A percentile compares a stretch with the other conserved stretches of the same genome.
Conservation (phyloP, 2,329 filamentous ascomycete species). For the Calonectria pseudoturangicola region DNA sequence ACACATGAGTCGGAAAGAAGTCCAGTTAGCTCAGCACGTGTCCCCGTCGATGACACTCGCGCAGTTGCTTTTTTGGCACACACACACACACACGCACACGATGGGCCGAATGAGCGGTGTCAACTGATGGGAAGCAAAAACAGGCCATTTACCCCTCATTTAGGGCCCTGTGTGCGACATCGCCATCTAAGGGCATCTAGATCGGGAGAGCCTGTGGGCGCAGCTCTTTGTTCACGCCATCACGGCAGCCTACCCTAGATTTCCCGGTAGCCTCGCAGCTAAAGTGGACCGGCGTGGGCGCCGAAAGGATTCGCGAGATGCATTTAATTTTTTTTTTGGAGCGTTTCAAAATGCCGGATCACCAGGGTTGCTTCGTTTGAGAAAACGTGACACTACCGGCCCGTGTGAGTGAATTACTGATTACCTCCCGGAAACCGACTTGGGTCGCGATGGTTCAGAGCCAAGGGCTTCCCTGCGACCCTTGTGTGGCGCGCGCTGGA, state of each 20-base stretch:
- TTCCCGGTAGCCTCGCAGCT: slow-evolving; percentile 11
- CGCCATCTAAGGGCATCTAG: not conserved
- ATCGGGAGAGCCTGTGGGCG: not conserved
- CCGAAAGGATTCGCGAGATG: slow-evolving; percentile 17
- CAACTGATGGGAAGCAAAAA: slow-evolving; percentile 3
- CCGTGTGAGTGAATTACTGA: slow-evolving; percentile 9
- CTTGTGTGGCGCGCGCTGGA: not conserved
- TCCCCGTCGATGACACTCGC: not conserved
- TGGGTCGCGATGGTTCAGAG: slow-evolving; percentile 10
- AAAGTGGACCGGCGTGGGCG: not conserved
- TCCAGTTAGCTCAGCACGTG: slow-evolving; percentile 1
- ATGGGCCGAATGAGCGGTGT: slow-evolving; percentile 6
- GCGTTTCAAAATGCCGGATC: slow-evolving; percentile 23
- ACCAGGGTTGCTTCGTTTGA: slow-evolving; percentile 19
- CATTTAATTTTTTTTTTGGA: not conserved
- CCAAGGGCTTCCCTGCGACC: slow-evolving; percentile 12
- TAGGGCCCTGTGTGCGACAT: not conserved
- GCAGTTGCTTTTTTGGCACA: not conserved
- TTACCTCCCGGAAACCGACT: not conserved
- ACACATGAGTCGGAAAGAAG: not conserved
- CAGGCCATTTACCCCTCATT: slow-evolving; percentile 19
- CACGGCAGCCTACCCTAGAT: not conserved
- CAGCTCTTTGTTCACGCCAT: not conserved
- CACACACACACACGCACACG: no score
- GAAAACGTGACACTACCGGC: not conserved